These are phyloP conservation scores for Stenocarpella maydis DNA, from an alignment of 2,329 filamentous ascomycete species.

Conservation along the genomic window DNA sequence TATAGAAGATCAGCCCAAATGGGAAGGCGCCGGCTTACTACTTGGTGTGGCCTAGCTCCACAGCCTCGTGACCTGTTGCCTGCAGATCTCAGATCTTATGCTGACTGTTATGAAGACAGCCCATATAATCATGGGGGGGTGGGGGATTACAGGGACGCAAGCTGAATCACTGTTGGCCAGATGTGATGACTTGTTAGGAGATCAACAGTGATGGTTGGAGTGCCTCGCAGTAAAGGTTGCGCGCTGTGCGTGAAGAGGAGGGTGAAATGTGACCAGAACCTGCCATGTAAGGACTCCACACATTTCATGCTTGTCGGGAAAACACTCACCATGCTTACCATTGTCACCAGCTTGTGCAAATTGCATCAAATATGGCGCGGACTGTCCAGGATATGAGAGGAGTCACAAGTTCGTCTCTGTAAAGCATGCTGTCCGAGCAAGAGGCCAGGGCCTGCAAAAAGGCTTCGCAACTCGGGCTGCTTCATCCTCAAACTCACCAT, in stretches of 20 bases:
- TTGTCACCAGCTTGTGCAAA: constrained; percentile 44
- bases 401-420: constrained; percentile 50
- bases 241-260: constrained; percentile 51
- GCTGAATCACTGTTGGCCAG: neutral
- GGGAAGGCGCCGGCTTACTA: neutral
- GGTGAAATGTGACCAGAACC: constrained; percentile 56
- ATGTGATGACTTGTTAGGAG: too few species aligned
- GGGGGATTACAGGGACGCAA: neutral
- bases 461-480: constrained; percentile 23
- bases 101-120: neutral
- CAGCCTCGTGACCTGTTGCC: neutral
- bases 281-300: constrained; percentile 42
- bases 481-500: constrained; percentile 9
- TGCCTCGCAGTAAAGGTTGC: constrained; percentile 50
- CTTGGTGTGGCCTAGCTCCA: neutral
- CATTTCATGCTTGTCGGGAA: too few species aligned
- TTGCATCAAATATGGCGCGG: constrained; percentile 49
- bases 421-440: constrained; percentile 49
- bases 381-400: constrained; percentile 51
- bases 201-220: constrained; percentile 45
- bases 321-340: neutral
- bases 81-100: too few species aligned
- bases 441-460: constrained; percentile 29
- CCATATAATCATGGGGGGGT: too few species aligned
- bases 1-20: neutral